These are phyloP conservation scores for Grigorovia jiainica DNA, from an alignment of 805 yeast genomes.

Conservation along the genomic window DNA sequence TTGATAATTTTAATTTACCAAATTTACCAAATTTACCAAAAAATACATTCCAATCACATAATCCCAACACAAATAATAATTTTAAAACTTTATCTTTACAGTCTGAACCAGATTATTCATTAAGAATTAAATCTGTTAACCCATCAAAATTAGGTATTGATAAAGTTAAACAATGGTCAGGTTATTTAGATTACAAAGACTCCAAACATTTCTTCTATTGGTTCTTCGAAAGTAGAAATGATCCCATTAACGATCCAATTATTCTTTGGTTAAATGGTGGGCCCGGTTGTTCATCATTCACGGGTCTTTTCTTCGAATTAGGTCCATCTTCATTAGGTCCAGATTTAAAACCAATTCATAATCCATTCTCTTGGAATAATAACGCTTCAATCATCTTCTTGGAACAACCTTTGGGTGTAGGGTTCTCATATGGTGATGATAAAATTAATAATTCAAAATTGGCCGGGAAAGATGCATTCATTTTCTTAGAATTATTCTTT, in stretches of 20 bases:
- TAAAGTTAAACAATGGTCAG: constrained; percentile 68
- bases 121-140: constrained; percentile 20
- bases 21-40: neutral
- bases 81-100: neutral
- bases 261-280: constrained; percentile 90
- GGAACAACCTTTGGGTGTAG: constrained; percentile 92
- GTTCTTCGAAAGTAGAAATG: constrained; percentile 87
- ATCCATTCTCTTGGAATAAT: constrained; percentile 84
- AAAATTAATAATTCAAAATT: constrained; percentile 62
- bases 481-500: constrained; percentile 76
- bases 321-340: constrained; percentile 75
- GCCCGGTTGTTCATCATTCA: constrained; percentile 89
- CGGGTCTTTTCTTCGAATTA: constrained; percentile 83
- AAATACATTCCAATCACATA: neutral
- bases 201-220: constrained; percentile 87
- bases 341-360: constrained; percentile 57
- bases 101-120: constrained; percentile 13
- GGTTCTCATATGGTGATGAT: constrained; percentile 67
- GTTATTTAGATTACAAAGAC: constrained; percentile 68
- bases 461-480: constrained; percentile 82
- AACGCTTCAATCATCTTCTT: constrained; percentile 85
- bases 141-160: constrained; percentile 55
- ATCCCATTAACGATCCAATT: constrained; percentile 78
- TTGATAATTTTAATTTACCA: too few relatives aligned
- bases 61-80: neutral